Evolutionary conservation across 2,329 filamentous ascomycete genomes (phyloP).

Genomic region (Lachnellula subtilissima): DNA sequence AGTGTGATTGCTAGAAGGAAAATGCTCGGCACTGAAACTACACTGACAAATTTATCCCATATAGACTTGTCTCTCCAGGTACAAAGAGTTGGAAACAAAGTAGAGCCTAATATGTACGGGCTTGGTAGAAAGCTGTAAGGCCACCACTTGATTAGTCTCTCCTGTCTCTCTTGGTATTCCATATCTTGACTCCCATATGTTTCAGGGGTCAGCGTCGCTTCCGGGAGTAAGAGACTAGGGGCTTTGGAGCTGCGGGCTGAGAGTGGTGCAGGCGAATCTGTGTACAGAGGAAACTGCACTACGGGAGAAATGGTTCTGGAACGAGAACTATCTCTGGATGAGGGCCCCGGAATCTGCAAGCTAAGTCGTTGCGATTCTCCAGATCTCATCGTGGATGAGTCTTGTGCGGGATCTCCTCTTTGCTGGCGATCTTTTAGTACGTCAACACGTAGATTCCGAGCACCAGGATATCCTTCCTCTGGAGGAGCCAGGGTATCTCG

Average conservation of each 20-base stretch:
- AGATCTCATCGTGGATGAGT: constrained; percentile 15
- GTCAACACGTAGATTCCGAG: constrained; percentile 24
- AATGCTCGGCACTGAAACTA: constrained; percentile 84
- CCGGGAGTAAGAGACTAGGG: constrained; percentile 29
- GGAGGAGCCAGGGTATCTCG: constrained; percentile 40
- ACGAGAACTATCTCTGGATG: constrained; percentile 27
- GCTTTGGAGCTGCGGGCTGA: constrained; percentile 24
- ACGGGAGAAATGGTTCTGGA: constrained; percentile 26
- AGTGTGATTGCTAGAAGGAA: constrained; percentile 85
- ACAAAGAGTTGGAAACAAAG: constrained; percentile 81
- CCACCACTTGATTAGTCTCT: constrained; percentile 65
- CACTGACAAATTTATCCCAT: constrained; percentile 77
- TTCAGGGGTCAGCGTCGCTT: constrained; percentile 20
- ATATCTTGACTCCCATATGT: constrained; percentile 22
- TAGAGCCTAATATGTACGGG: constrained; percentile 64
- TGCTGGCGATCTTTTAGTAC: constrained; percentile 33
- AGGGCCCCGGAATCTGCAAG: constrained; percentile 25
- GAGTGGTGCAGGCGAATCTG: constrained; percentile 29
- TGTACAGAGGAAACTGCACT: constrained; percentile 29
- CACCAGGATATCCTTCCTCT: constrained; percentile 35
- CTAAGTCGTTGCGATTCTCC: constrained; percentile 17
- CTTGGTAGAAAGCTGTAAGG: constrained; percentile 69
- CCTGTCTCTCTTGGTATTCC: constrained; percentile 28
- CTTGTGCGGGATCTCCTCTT: constrained; percentile 7
- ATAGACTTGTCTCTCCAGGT: constrained; percentile 76